Evolutionary conservation across 805 yeast species (phyloP), one percentile per base, ranked within the genome.

Genomic region (Lipomyces mesembrius): DNA sequence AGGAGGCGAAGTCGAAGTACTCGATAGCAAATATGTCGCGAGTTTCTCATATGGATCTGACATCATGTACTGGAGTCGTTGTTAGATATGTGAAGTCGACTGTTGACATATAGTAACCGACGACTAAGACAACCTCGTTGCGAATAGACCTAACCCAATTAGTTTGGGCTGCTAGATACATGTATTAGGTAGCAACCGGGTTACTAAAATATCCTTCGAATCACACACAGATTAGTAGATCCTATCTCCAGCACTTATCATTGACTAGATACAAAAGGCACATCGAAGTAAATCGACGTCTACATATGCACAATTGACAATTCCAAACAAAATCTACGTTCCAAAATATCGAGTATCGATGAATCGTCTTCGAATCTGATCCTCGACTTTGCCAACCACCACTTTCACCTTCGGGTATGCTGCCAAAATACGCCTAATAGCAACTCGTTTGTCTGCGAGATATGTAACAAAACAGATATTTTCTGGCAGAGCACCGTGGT

Each of bases 401-500:
- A 92, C 79, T 35, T 84, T 84, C 1, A 93, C 87, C 1, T 83
- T 75, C 0, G 91, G 88, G 75, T 91, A 94, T 0, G 94, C 97
- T 57, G 85, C 84, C 62, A 87, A 77, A 1, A 94, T 83, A 63
- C 98, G 82, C 64, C 89, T 80, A 5, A 91, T 77, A 2, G 97
- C 97, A 49, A 86, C 81, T 71, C 89, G 95, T 0, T 96, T 87
- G 20, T 68, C 67, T n/a, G 92, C 90, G 61, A 89, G 77, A 74
- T 90, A 90, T 4, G 88, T 80, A 12, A 92, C 87, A 62, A 92
- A 81, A 1, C 88, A 83, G 27, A 95, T 89, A 70, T 89, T 84
- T 37, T 82, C 79, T 59, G 84, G 83, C 8, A 76, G 72, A 27
- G 91, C 88, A 6, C 88, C 89, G 75, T 94, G 96, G 75, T 94